Base-by-base conservation (phyloP, 495 filamentous ascomycete species). In the Durotheca rogersii region DNA sequence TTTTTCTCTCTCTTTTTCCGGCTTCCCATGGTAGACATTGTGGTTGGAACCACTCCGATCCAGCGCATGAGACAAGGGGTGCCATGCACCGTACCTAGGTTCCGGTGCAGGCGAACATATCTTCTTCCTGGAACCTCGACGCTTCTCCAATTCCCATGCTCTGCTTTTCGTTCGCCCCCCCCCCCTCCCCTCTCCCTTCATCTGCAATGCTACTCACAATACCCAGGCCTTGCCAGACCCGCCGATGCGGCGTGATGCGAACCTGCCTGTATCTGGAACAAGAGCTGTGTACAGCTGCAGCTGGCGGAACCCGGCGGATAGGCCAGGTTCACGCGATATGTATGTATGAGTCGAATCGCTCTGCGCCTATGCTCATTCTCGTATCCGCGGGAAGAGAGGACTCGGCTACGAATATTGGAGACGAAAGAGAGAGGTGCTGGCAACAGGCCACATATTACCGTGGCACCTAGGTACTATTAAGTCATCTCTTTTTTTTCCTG, bases 201-300 rank as follows among this genome's bases (percentile, higher is more conserved):
- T 29, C 20, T 19, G 32, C 48, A 27, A 48, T 15, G 29, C 21
- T 31, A 33, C 42, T 42, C 18, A 35, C 33, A 40, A 42, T 21
- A n/a, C n/a, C n/a, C n/a, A 48, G 30, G 43, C 29, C 21, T 38
- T 25, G 23, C 45, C 30, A 29, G 45, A 33, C 29, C 41, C 39
- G 40, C 44, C 37, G 14, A 51, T 47, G 46, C 45, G 27, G 44
- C 34, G 43, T 53, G 38, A 53, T 47, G 39, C 21, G 43, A 58
- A 36, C 45, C 40, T 42, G 41, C 50, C 56, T 54, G 19, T 30
- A 50, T 46, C 39, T 33, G 56, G 56, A 53, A 59, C 56, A 50
- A 44, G 23, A 37, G 33, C 37, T 33, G 15, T 2, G 15, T 2
- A 49, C 44, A 21, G 45, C 37, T 53, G 34, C 41, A 53, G 34